Evolutionary conservation across 2,329 filamentous ascomycete species (phyloP).

Genomic region (Pseudogymnoascus sp.): DNA sequence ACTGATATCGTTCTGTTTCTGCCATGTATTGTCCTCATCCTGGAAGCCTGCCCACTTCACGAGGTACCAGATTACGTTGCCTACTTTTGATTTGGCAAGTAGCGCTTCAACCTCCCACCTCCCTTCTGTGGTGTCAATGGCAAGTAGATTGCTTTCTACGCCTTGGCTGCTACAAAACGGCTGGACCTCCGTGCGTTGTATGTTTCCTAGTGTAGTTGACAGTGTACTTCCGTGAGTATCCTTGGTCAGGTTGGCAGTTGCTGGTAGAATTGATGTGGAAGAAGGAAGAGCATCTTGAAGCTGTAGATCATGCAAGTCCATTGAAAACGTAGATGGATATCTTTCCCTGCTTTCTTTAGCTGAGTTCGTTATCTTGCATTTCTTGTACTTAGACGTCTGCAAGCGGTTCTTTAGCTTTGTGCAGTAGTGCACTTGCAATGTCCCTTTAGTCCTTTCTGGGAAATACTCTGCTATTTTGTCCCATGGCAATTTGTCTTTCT

Average conservation of each 20-base stretch:
- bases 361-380: background rate
- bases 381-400: constrained; percentile 13
- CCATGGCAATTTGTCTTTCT: constrained; percentile 15
- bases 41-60: constrained; percentile 21
- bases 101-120: constrained; percentile 19
- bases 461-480: constrained; percentile 17
- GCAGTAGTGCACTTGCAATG: constrained; percentile 19
- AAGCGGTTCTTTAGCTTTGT: constrained; percentile 17
- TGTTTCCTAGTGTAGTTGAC: background rate
- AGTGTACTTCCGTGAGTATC: background rate
- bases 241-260: background rate
- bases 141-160: background rate
- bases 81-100: constrained; percentile 20
- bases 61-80: constrained; percentile 19
- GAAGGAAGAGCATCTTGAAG: constrained; percentile 17
- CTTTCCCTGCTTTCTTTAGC: background rate
- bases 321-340: constrained; percentile 13
- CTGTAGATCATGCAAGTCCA: constrained; percentile 15
- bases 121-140: background rate
- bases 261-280: constrained; percentile 11
- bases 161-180: background rate
- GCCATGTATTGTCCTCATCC: constrained; percentile 19
- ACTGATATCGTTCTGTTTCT: constrained; percentile 16
- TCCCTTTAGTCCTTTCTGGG: constrained; percentile 17
- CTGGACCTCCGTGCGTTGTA: background rate